Evolutionary conservation across 2,329 filamentous ascomycete species (phyloP).

Genomic region (Aureobasidium sp.): DNA sequence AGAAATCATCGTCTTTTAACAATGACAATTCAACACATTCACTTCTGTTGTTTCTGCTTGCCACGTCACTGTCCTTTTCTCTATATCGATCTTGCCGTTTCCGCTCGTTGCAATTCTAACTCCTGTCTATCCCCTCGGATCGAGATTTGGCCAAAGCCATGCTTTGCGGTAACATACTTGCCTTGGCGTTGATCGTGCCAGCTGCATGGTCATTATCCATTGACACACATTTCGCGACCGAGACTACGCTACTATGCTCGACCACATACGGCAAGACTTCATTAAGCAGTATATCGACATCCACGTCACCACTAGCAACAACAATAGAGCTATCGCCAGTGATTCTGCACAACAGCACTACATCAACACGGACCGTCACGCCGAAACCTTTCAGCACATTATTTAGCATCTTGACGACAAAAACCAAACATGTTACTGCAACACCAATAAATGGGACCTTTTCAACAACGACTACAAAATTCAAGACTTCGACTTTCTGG

Average conservation of each 20-base stretch:
- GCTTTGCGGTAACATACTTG: background rate
- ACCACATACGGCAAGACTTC: background rate
- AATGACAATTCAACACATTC: background rate
- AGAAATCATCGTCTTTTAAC: background rate
- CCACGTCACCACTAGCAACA: background rate
- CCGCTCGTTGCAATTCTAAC: background rate
- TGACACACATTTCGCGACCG: background rate
- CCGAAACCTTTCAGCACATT: background rate
- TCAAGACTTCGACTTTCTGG: background rate
- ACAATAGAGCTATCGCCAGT: background rate
- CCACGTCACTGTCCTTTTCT: background rate
- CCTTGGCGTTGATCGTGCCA: background rate
- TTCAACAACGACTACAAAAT: background rate
- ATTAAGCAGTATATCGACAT: background rate
- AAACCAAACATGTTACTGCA: background rate
- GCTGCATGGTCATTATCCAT: background rate
- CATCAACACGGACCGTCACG: background rate
- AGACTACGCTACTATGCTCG: background rate
- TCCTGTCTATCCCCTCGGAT: background rate
- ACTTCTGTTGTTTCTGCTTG: background rate
- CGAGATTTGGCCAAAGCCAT: background rate
- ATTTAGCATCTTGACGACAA: background rate
- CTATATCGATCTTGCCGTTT: background rate
- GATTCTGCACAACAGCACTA: background rate
- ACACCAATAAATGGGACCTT: background rate